Evolutionary conservation across 2,329 filamentous ascomycete genomes (phyloP), one percentile per base, ranked within the genome.

Genomic region (Claviceps maximensis): DNA sequence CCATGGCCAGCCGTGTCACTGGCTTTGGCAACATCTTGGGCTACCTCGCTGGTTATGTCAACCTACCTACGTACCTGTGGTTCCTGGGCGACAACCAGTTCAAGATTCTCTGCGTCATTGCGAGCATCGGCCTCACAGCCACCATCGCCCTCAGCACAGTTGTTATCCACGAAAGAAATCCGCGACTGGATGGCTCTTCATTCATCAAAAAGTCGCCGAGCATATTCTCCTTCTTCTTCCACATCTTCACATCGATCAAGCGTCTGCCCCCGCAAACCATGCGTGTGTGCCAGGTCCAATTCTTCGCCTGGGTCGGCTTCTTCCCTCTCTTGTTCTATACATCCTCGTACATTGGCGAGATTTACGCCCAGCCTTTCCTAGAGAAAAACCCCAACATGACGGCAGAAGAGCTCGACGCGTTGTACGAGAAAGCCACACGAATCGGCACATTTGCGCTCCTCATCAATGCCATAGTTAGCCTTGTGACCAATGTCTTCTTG

Each of bases 321-420:
- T 97, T 96, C 62, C 90, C 90, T 1, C 89, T 95, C 67, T 76
- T 97, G 2, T 96, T 95, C 71, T 97, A 97, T 72, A 89, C 89
- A 5, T 95, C 89, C 1, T 94, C 89, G 19, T 97, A 93, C 67
- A 86, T 96, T 59, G 90, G 87, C 56, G 89, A 95, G 64, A 87
- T 97, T 53, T 95, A 95, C 61, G 86, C 89, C 19, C 85, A 95
- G 63, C 89, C 89, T 0, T 86, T 79, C 59, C 83, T 96, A 50
- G 76, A 82, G 58, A 73, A 79, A 50, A 86, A 95, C 59, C 89
- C 89, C 0, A 71, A 91, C 65, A 84, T 95, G 75, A 79, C 83
- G 0, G 78, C 84, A 0, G 75, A 78, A 17, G 83, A 96, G 61
- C 81, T 96, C 55, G 84, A 95, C 62, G 69, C 74, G 49, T 76